A percentile compares a stretch with the other conserved stretches of the same genome.
These are phyloP conservation scores for Podospora tetraspora DNA, from an alignment of 495 filamentous ascomycete genomes.

Conservation along the genomic window DNA sequence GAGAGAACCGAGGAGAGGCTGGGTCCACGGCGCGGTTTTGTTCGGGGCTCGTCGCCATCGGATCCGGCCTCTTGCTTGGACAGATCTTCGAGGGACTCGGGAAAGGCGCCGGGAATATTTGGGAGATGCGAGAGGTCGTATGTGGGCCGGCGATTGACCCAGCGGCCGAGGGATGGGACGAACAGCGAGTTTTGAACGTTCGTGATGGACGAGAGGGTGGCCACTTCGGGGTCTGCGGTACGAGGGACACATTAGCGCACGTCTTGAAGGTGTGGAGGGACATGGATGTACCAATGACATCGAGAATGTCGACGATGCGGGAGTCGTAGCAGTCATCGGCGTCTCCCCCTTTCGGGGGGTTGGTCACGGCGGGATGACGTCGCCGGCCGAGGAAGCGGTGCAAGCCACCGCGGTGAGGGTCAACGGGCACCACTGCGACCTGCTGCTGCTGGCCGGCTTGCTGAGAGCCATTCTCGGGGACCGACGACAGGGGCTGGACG, in stretches of 20 bases:
- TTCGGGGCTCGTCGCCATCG: constrained; percentile 9
- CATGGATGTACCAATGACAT: constrained; percentile 58
- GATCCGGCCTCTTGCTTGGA: not conserved
- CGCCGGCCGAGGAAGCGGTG: constrained; percentile 9
- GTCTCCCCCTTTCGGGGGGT: not conserved
- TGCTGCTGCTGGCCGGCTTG: not conserved
- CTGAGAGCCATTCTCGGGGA: not conserved
- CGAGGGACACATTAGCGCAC: constrained; percentile 6
- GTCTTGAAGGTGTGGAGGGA: not conserved
- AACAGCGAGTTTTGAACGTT: constrained; percentile 79
- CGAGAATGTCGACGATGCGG: constrained; percentile 62
- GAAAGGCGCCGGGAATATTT: constrained; percentile 22
- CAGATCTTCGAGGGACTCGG: constrained; percentile 19
- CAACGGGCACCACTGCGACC: not conserved
- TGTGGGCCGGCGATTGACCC: constrained; percentile 65
- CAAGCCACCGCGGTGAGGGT: not conserved
- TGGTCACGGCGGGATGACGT: not conserved
- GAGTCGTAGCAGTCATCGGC: constrained; percentile 42
- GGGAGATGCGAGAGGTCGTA: constrained; percentile 58
- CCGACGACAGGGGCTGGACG: constrained; percentile 4
- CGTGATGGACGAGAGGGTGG: constrained; percentile 66
- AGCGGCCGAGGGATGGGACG: constrained; percentile 60
- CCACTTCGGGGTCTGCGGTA: constrained; percentile 63
- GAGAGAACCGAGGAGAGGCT: constrained; percentile 44
- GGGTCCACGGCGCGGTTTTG: constrained; percentile 17